Evolutionary conservation across 2,329 filamentous ascomycete species (phyloP).

Genomic region (Lachnellula hyalina): DNA sequence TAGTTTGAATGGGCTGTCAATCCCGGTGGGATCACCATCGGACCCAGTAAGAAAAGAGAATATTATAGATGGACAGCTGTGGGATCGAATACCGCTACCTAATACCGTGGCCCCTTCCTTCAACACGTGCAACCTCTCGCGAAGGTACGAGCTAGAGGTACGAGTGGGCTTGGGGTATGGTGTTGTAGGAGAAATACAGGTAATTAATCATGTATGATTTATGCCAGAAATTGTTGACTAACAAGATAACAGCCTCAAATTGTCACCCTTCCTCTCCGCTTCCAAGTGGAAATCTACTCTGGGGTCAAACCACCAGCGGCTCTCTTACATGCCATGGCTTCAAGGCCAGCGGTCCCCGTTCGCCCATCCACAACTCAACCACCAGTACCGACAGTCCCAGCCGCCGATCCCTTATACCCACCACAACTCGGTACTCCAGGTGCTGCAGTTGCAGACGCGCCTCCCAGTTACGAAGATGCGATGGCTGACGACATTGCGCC

Average conservation of each 20-base stretch:
- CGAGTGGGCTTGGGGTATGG: slow-evolving; percentile 74
- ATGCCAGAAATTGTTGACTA: background rate
- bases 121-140: slow-evolving; percentile 77
- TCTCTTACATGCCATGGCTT: slow-evolving; percentile 62
- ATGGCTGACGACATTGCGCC: slow-evolving; percentile 71
- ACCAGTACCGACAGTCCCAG: slow-evolving; percentile 24
- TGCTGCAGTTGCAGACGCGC: slow-evolving; percentile 63
- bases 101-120: slow-evolving; percentile 87
- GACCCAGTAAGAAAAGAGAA: slow-evolving; percentile 60
- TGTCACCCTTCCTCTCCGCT: slow-evolving; percentile 71
- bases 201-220: slow-evolving; percentile 6
- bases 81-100: slow-evolving; percentile 68
- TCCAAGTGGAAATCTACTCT: slow-evolving; percentile 78
- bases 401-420: slow-evolving; percentile 50
- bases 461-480: slow-evolving; percentile 91
- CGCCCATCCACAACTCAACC: slow-evolving; percentile 23
- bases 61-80: slow-evolving; percentile 64
- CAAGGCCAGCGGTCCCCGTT: slow-evolving; percentile 12
- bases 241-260: slow-evolving; percentile 54
- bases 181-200: slow-evolving; percentile 41
- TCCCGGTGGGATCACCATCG: slow-evolving; percentile 59
- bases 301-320: slow-evolving; percentile 77
- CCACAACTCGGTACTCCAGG: slow-evolving; percentile 48
- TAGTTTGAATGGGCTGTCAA: slow-evolving; percentile 64
- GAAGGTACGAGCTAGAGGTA: slow-evolving; percentile 79